Conservation (phyloP, 305 asterid species). For the Solanum hybrid region DNA sequence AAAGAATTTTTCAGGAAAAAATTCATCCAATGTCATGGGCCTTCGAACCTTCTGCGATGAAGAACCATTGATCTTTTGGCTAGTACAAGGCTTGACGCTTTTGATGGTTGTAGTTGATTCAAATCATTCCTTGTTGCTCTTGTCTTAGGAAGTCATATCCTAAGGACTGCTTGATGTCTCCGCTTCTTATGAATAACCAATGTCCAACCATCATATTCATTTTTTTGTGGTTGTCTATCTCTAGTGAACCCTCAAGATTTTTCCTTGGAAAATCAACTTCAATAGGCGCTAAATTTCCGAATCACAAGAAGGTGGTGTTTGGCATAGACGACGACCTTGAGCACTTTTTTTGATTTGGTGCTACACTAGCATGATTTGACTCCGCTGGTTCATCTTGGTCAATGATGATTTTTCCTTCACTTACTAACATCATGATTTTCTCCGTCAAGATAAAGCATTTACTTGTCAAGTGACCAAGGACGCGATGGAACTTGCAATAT, state of each 20-base stretch:
- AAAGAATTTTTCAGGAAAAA: neutral
- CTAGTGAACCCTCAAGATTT: neutral
- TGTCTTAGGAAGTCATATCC: neutral
- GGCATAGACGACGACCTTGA: neutral
- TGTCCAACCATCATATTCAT: neutral
- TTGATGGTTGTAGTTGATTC: neutral
- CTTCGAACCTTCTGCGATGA: neutral
- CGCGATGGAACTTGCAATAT: neutral
- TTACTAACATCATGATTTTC: neutral
- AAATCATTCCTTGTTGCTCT: neutral
- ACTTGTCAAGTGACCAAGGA: neutral
- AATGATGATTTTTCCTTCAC: neutral
- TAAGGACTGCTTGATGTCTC: neutral
- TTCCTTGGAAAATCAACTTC: neutral
- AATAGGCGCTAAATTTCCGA: neutral
- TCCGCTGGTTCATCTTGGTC: neutral
- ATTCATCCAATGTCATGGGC: neutral
- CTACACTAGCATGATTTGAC: neutral
- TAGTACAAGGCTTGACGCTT: neutral
- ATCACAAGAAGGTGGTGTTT: neutral
- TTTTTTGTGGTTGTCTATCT: neutral
- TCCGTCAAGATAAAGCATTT: neutral
- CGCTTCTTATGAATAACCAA: neutral
- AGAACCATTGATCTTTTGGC: neutral
- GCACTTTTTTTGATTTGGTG: neutral